Evolutionary conservation across 345 rosid species (phyloP).

Genomic region (Gossypium raimondii): DNA sequence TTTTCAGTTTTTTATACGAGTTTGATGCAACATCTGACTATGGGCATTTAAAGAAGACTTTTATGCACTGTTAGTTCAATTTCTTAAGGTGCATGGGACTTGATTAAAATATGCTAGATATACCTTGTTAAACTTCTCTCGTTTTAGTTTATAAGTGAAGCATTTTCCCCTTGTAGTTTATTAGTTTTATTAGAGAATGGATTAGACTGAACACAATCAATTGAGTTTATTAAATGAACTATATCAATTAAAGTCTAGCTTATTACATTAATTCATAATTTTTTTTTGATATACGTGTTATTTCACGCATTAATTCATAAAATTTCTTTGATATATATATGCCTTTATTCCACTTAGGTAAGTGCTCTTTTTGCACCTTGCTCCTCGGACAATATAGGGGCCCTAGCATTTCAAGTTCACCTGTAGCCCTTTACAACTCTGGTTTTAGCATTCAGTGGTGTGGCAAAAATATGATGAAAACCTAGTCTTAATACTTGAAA

Average conservation of each 20-base stretch:
- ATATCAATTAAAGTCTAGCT: not conserved
- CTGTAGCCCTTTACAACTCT: not conserved
- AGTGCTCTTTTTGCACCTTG: not conserved
- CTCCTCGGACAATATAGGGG: not conserved
- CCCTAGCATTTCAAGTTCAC: not conserved
- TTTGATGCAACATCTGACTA: not conserved
- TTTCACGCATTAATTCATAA: not conserved
- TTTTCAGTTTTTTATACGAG: not conserved
- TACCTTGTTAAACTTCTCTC: not conserved
- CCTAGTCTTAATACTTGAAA: slow-evolving; percentile 14
- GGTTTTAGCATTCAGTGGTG: not conserved
- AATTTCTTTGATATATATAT: not conserved
- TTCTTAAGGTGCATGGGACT: not conserved
- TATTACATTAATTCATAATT: not conserved
- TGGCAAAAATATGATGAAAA: not conserved
- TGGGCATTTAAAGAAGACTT: not conserved
- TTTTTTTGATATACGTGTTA: too few relatives aligned
- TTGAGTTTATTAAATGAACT: not conserved
- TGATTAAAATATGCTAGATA: not conserved
- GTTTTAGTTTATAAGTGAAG: not conserved
- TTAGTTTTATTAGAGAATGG: not conserved
- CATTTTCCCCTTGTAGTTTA: not conserved
- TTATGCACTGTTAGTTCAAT: not conserved
- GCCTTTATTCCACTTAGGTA: not conserved
- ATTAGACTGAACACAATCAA: not conserved